Evolutionary conservation across 768 basidiomycete genomes (phyloP).

Genomic region (Russula virescens): DNA sequence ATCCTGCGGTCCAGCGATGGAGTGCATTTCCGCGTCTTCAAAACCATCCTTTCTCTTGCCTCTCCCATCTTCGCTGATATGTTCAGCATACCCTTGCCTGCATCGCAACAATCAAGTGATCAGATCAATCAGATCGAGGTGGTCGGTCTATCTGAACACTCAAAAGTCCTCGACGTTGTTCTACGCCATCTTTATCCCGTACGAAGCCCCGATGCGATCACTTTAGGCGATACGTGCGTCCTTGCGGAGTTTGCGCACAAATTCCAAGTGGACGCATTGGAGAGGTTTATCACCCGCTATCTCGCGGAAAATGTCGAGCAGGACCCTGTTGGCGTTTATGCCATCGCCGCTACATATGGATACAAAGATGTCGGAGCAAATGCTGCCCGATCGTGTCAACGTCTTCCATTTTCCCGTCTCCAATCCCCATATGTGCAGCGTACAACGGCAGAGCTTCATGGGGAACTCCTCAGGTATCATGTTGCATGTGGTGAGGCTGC

Average conservation of each 20-base stretch:
- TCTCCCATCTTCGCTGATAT: constrained; percentile 12
- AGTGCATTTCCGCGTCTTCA: constrained; percentile 15
- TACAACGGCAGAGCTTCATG: background rate
- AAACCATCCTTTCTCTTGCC: constrained; percentile 13
- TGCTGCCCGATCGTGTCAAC: constrained; percentile 1
- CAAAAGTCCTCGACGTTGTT: constrained; percentile 4
- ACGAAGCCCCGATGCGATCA: background rate
- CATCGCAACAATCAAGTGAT: background rate
- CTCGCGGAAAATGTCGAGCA: constrained; percentile 4
- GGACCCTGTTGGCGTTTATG: constrained; percentile 20
- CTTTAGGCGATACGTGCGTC: background rate
- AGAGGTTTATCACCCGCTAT: background rate
- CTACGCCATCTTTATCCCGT: constrained; percentile 19
- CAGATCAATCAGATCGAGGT: background rate
- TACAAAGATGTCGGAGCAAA: background rate
- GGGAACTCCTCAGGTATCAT: constrained; percentile 2
- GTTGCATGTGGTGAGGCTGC: constrained; percentile 3
- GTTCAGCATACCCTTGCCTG: constrained; percentile 7
- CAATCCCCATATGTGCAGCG: background rate
- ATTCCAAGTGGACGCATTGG: constrained; percentile 13
- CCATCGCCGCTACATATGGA: constrained; percentile 4
- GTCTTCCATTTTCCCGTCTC: background rate
- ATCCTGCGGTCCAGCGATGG: constrained; percentile 8
- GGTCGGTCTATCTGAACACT: constrained; percentile 5
- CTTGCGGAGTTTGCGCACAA: constrained; percentile 16